Evolutionary conservation across 2,329 filamentous ascomycete species (phyloP).

Genomic region (Emergomyces pasteurianus): DNA sequence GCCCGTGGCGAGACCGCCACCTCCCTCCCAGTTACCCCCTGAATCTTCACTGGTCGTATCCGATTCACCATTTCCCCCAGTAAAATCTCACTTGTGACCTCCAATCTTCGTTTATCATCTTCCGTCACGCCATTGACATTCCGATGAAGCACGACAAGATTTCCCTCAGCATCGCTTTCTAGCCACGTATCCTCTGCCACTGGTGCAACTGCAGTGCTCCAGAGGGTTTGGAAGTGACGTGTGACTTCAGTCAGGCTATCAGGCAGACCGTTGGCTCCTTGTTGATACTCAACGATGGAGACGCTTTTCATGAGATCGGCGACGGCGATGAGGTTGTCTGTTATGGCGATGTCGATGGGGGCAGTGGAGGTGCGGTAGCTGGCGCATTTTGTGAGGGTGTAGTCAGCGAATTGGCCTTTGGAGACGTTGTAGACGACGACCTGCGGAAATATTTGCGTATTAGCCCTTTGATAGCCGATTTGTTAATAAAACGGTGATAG

Average conservation of each 20-base stretch:
- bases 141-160: constrained; percentile 66
- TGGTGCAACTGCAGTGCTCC: constrained; percentile 67
- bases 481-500: not conserved
- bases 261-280: constrained; percentile 43
- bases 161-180: constrained; percentile 76
- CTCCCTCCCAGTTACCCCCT: constrained; percentile 50
- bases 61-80: constrained; percentile 90
- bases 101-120: constrained; percentile 59
- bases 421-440: constrained; percentile 47
- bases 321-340: constrained; percentile 64
- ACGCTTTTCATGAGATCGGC: constrained; percentile 92
- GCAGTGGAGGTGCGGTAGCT: constrained; percentile 72
- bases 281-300: constrained; percentile 60
- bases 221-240: constrained; percentile 68
- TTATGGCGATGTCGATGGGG: constrained; percentile 67
- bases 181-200: constrained; percentile 66
- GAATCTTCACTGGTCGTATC: constrained; percentile 63
- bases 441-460: constrained; percentile 22
- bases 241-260: constrained; percentile 61
- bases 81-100: constrained; percentile 67
- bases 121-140: constrained; percentile 61
- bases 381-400: constrained; percentile 56
- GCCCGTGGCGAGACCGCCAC: constrained; percentile 67
- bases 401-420: constrained; percentile 21
- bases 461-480: not conserved